Base-by-base conservation (phyloP, 345 rosid genomes). In the Pseudoturritis turrita region DNA sequence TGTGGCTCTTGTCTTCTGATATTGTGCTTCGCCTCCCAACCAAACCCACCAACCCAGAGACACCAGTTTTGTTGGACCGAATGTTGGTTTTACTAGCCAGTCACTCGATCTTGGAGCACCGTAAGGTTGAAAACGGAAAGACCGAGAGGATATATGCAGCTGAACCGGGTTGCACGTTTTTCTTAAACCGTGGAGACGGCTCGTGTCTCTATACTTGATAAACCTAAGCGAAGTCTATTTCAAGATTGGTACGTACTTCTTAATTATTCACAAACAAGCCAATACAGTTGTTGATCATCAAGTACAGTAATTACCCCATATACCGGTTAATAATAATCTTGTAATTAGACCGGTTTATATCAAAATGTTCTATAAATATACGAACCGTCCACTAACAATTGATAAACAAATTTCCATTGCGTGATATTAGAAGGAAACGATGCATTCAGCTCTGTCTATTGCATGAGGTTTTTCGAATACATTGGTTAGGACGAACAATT, bases 371-470 rank as follows among this genome's bases (percentile, higher is more conserved):
- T 15, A 29, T 36, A 41, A 5, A 5, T 25, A 63, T 22, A 21
- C 21, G 7, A n/a, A n/a, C n/a, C n/a, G n/a, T n/a, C n/a, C n/a
- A 29, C 33, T 29, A 1, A n/a, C n/a, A n/a, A n/a, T n/a, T n/a
- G n/a, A n/a, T n/a, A n/a, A n/a, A n/a, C n/a, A n/a, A n/a, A n/a
- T n/a, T n/a, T n/a, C n/a, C n/a, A n/a, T n/a, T 29, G 33, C 7
- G 68, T 85, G 21, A 57, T 85, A 54, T 50, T 84, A 14, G 81
- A 83, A 40, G 86, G 87, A 66, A 88, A 86, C 2, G 77, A 78
- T 75, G 84, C 84, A 65, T 89, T 89, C 68, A 61, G 72, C 50
- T 84, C 71, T 52, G 85, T 77, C 0, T 80, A 87, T 70, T 89
- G 90, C 35, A 82, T 68, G 85, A 58, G 66, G 11, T 1, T 74